Evolutionary conservation across 768 basidiomycete genomes (phyloP).

Genomic region (Favolaschia claudopus): DNA sequence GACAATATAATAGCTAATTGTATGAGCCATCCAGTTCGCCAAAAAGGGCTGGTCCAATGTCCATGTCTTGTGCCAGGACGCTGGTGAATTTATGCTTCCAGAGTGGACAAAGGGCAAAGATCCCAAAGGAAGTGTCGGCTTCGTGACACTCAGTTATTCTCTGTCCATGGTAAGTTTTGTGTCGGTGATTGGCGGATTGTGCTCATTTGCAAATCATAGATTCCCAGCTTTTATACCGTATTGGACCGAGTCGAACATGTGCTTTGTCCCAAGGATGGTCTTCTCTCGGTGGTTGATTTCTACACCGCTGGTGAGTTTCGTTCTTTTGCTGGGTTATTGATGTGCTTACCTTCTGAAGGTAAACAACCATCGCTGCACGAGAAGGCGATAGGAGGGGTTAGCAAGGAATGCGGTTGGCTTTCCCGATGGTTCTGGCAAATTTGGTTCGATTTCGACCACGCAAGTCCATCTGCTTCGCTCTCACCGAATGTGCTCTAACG

Average conservation of each 20-base stretch:
- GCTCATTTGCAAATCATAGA: too few relatives aligned
- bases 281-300: constrained; percentile 61
- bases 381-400: constrained; percentile 67
- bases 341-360: too few relatives aligned
- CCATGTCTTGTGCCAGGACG: constrained; percentile 75
- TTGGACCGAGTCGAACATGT: constrained; percentile 74
- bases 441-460: constrained; percentile 68
- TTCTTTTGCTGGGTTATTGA: too few relatives aligned
- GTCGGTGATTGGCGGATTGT: background rate
- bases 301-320: constrained; percentile 73
- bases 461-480: constrained; percentile 33
- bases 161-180: constrained; percentile 56
- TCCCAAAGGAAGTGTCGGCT: constrained; percentile 61
- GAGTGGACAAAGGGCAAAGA: constrained; percentile 58
- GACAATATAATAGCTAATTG: too few relatives aligned
- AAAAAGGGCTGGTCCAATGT: constrained; percentile 78
- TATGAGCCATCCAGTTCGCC: too few relatives aligned
- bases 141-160: constrained; percentile 63
- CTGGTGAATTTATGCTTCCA: constrained; percentile 69
- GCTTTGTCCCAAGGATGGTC: constrained; percentile 60
- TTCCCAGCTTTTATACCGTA: constrained; percentile 69
- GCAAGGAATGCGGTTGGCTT: constrained; percentile 68
- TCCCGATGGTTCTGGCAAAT: constrained; percentile 84
- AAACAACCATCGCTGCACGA: constrained; percentile 63
- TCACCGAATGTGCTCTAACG: constrained; percentile 9